Evolutionary conservation across 176 grass and related monocot genomes (phyloP).

Genomic region (Leersia perrieri): DNA sequence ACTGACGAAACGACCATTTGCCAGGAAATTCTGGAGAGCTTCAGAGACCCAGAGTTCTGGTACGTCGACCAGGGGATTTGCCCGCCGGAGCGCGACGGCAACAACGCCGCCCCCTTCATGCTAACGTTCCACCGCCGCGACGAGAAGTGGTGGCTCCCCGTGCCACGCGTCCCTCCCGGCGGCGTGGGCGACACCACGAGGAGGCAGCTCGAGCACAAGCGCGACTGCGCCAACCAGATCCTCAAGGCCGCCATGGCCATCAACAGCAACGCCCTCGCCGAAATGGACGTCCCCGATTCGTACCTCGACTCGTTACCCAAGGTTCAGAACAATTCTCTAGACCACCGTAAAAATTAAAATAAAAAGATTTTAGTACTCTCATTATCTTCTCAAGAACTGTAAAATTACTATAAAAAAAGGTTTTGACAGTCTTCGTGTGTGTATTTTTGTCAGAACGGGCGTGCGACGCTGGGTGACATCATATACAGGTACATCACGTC

Average conservation of each 20-base stretch:
- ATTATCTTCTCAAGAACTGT: too few relatives aligned
- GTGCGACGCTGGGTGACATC: constrained; percentile 56
- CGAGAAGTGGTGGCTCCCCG: constrained; percentile 98
- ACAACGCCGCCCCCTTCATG: constrained; percentile 40
- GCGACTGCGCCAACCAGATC: constrained; percentile 78
- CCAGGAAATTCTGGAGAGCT: constrained; percentile 82
- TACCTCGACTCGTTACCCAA: constrained; percentile 80
- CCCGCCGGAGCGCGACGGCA: constrained; percentile 58
- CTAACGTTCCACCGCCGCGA: constrained; percentile 47
- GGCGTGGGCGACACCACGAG: constrained; percentile 57
- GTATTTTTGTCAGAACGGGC: constrained; percentile 42
- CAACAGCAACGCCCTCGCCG: constrained; percentile 77
- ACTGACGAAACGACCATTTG: not conserved
- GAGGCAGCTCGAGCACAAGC: constrained; percentile 71
- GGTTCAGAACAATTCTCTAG: constrained; percentile 27
- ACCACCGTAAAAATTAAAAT: not conserved
- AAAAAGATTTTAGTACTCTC: too few relatives aligned
- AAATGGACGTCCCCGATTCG: constrained; percentile 88
- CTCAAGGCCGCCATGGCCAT: constrained; percentile 93
- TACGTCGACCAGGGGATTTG: constrained; percentile 89
- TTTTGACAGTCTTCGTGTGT: too few relatives aligned
- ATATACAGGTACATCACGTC: constrained; percentile 68
- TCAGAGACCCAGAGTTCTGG: constrained; percentile 76
- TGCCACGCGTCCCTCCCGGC: constrained; percentile 57
- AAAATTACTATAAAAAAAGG: too few relatives aligned